Evolutionary conservation across 345 rosid species (phyloP), one percentile per base, ranked within the genome.

Genomic region (Combretum micranthum): DNA sequence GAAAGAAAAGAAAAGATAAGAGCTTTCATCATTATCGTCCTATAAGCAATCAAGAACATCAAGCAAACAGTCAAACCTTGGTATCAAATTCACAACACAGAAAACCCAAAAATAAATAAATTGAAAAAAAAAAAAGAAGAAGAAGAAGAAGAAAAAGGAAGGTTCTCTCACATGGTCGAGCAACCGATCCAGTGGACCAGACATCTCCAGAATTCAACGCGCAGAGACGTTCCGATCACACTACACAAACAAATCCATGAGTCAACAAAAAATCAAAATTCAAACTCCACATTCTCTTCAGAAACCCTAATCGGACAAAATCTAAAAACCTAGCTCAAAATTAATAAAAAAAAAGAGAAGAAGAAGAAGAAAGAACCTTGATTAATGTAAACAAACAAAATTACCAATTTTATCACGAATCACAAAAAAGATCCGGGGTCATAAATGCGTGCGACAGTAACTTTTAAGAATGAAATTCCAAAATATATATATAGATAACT

Each of bases 131-230:
- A n/a, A n/a, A n/a, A n/a, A n/a, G n/a, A n/a, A n/a, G n/a, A n/a
- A n/a, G n/a, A n/a, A n/a, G n/a, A n/a, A n/a, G n/a, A n/a, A n/a
- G n/a, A n/a, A n/a, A n/a, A n/a, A n/a, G n/a, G n/a, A n/a, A n/a
- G n/a, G 39, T 49, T 49, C 12, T 85, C 98, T 88, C 74, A 91
- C 98, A 88, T 69, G 98, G 98, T 62, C 85, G 76, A 8, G 97
- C 96, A 89, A 87, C 21, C 94, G 94, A 83, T 93, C 99, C 50
- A 89, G 85, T 1, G 91, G 96, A 44, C 97, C 97, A 55, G 99
- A 93, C 99, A 93, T 92, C 67, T 68, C 72, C 39, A 8, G 19
- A 60, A 43, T 63, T 16, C 52, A 50, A 26, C 53, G 17, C 17
- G 19, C 19, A 50, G 25, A 50, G 53, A 50, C 21, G 32, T 26